Conservation (phyloP, 345 rosid species). For the Hypericum perforatum region DNA sequence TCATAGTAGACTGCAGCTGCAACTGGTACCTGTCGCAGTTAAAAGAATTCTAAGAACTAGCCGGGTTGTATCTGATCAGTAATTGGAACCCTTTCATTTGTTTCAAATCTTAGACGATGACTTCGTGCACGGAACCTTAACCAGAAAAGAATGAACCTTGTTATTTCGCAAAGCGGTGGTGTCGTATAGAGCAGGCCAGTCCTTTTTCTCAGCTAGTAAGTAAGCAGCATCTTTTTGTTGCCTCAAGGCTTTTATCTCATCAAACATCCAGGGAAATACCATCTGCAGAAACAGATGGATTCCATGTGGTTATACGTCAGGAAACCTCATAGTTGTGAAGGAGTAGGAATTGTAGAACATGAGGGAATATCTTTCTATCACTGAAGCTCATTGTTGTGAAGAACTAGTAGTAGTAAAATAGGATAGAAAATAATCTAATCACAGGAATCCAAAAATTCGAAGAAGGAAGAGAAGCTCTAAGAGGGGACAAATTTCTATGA, state of each 20-base stretch:
- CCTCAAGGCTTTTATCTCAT: slow-evolving; percentile 64
- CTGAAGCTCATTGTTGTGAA: no score
- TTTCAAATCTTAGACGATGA: background rate
- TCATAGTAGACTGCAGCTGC: slow-evolving; percentile 86
- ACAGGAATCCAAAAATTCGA: no score
- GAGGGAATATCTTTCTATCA: no score
- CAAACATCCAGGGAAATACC: slow-evolving; percentile 88
- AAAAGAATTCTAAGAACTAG: background rate
- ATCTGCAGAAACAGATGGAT: slow-evolving; percentile 30
- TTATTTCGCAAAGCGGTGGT: slow-evolving; percentile 33
- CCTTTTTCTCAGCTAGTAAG: slow-evolving; percentile 64
- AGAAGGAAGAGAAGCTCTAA: no score
- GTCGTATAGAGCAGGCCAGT: slow-evolving; percentile 75
- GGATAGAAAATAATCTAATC: no score
- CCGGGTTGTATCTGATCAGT: background rate
- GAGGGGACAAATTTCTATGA: no score
- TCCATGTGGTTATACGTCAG: no score
- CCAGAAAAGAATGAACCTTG: slow-evolving; percentile 33
- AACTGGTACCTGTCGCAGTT: slow-evolving; percentile 55
- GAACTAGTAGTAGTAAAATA: no score
- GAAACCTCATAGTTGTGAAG: no score
- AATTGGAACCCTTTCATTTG: background rate
- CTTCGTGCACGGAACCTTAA: background rate
- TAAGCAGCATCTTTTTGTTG: slow-evolving; percentile 58
- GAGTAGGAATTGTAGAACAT: no score